Base-by-base conservation (phyloP, 176 grass and related monocot species). In the Oryza nivara region DNA sequence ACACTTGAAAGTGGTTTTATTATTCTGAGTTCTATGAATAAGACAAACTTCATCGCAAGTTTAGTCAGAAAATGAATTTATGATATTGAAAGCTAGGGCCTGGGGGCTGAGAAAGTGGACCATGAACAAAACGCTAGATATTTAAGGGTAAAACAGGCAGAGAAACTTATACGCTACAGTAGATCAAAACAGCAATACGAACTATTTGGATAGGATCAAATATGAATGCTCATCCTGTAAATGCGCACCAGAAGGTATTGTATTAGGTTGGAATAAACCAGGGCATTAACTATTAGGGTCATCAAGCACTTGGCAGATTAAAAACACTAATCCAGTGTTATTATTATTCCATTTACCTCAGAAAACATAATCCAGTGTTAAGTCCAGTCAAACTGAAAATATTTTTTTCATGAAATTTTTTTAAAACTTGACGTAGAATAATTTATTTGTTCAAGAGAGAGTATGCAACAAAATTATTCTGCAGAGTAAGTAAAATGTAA, bases 141-240 rank as follows among this genome's bases (percentile, higher is more conserved):
- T 48, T 25, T 11, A 45, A 64, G 20, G 67, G 36, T 23, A 47
- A 60, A 74, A 41, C 32, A 68, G 23, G 7, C 3, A 63, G 40
- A 77, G 5, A 38, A 75, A 65, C 17, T 54, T 67, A 14, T 26
- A 68, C 38, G 78, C 61, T 76, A 68, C 30, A 20, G n/a, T 65
- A 54, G 12, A 25, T 11, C 70, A 12, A 52, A 4, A n/a, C 12
- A 13, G 9, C 16, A 66, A 61, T 34, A 25, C 15, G 52, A 30
- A 40, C 49, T 22, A 15, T 1, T 0, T 17, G 43, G 10, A 83
- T 54, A 72, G 6, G 11, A 80, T 49, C 15, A 34, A 38, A 9
- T 40, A 46, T 34, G 10, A 32, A 56, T 44, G 14, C 1, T 69
- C 20, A 75, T 80, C 76, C 40, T 22, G 19, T 20, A 85, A 65